phyloP scores from a whole-genome alignment of 441 rosid species.

The Raphanus hybrid region DNA sequence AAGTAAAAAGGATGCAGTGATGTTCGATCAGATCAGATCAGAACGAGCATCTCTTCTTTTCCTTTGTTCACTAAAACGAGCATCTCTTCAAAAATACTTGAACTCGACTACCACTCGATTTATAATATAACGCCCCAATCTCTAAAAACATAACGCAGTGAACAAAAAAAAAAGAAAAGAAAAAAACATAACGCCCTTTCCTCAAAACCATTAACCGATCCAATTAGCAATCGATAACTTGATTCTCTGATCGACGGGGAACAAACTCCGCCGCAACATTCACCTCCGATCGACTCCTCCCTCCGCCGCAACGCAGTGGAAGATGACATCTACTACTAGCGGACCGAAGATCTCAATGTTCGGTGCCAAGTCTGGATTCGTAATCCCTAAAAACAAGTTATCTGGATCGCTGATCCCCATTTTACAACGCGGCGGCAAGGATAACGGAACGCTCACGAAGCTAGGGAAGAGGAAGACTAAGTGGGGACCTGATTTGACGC shows the following conservation, averaged over 20 bases:
- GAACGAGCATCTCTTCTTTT: no score
- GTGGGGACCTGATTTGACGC: slow-evolving; percentile 83
- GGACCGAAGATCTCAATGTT: slow-evolving; percentile 69
- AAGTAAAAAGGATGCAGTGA: no score
- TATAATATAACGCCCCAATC: no score
- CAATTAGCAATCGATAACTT: background rate
- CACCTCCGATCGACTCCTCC: background rate
- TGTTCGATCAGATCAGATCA: no score
- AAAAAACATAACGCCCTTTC: slow-evolving; percentile 1
- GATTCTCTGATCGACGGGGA: slow-evolving; percentile 21
- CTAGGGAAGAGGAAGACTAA: slow-evolving; percentile 74
- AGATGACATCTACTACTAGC: slow-evolving; percentile 49
- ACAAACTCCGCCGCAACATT: slow-evolving; percentile 3
- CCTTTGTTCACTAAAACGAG: no score
- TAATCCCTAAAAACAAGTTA: slow-evolving; percentile 89
- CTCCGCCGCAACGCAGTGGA: background rate
- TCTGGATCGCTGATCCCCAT: slow-evolving; percentile 85
- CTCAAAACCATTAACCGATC: slow-evolving; percentile 2
- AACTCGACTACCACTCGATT: no score
- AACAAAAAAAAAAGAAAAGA: no score
- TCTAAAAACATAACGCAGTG: no score
- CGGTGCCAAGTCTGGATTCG: slow-evolving; percentile 74
- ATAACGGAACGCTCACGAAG: slow-evolving; percentile 48
- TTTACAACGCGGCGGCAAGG: slow-evolving; percentile 55
- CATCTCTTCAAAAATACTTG: no score